These are phyloP conservation scores for Candolleomyces eurysporus DNA, from an alignment of 768 basidiomycete genomes.

Conservation along the genomic window DNA sequence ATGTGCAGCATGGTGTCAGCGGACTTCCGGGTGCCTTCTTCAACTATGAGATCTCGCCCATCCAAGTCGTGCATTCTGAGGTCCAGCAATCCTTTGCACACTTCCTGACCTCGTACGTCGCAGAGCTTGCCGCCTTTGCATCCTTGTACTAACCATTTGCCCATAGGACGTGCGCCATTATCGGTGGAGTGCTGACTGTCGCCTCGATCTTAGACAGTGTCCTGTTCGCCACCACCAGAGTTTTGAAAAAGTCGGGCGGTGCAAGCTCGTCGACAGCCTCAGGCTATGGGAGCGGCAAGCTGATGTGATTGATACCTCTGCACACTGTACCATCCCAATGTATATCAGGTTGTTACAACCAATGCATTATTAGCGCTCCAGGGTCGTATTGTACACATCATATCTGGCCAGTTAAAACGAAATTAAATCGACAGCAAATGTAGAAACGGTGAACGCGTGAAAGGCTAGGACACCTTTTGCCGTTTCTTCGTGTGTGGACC, in stretches of 20 bases:
- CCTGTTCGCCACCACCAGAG: conserved; percentile 78
- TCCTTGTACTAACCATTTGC: not conserved
- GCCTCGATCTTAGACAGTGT: conserved; percentile 85
- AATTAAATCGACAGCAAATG: too few species aligned
- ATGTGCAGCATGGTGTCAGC: conserved; percentile 67
- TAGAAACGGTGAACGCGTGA: too few species aligned
- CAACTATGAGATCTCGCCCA: conserved; percentile 97
- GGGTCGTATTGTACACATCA: not conserved
- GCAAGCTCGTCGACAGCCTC: conserved; percentile 14
- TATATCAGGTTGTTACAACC: conserved; percentile 11
- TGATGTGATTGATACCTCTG: conserved; percentile 37
- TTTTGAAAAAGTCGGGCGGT: conserved; percentile 59
- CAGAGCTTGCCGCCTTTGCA: not conserved
- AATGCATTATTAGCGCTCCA: not conserved
- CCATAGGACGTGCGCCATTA: conserved; percentile 89
- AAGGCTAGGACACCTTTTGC: too few species aligned
- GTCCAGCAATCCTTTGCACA: conserved; percentile 95
- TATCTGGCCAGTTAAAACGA: not conserved
- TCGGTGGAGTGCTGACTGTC: conserved; percentile 95
- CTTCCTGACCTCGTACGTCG: conserved; percentile 90
- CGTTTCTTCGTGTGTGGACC: too few species aligned
- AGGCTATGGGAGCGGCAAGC: conserved; percentile 37
- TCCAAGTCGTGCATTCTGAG: conserved; percentile 90
- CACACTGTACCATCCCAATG: conserved; percentile 12
- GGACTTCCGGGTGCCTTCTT: conserved; percentile 86